Conservation (phyloP, 2,329 filamentous ascomycete genomes). For the Calonectria honghensis region DNA sequence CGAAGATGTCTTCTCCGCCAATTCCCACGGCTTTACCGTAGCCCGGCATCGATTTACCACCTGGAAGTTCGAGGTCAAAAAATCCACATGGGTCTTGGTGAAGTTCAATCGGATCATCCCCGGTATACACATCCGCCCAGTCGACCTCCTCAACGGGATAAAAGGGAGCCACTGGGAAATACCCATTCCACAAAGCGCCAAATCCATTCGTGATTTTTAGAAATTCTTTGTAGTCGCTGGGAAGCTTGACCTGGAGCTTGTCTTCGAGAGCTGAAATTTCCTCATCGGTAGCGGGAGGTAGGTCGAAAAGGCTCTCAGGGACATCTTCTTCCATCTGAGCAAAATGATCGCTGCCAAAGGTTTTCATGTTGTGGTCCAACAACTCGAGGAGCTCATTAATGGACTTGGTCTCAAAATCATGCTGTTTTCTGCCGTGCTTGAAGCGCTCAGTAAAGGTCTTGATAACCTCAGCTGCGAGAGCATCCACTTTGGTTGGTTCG, state of each 20-base stretch:
- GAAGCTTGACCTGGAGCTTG: slow-evolving; percentile 29
- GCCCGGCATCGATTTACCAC: slow-evolving; percentile 40
- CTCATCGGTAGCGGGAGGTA: slow-evolving; percentile 43
- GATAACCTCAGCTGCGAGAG: slow-evolving; percentile 29
- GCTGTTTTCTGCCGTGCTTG: slow-evolving; percentile 34
- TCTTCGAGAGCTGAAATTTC: slow-evolving; percentile 42
- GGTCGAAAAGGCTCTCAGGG: slow-evolving; percentile 43
- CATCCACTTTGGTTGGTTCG: slow-evolving; percentile 36
- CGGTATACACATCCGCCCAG: slow-evolving; percentile 30
- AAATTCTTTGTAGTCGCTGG: slow-evolving; percentile 49
- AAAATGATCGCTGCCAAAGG: slow-evolving; percentile 18
- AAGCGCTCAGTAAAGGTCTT: slow-evolving; percentile 41
- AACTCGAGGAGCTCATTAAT: slow-evolving; percentile 37
- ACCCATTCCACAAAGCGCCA: slow-evolving; percentile 48
- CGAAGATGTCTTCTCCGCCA: slow-evolving; percentile 33
- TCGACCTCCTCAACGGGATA: slow-evolving; percentile 38
- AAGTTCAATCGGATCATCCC: slow-evolving; percentile 24
- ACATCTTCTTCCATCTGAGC: slow-evolving; percentile 24
- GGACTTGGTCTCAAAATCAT: slow-evolving; percentile 30
- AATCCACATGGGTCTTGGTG: slow-evolving; percentile 37
- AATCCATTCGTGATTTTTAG: slow-evolving; percentile 48
- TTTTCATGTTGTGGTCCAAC: slow-evolving; percentile 43
- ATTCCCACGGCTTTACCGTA: slow-evolving; percentile 35
- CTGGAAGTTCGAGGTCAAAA: slow-evolving; percentile 4
- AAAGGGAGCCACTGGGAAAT: slow-evolving; percentile 34